Evolutionary conservation across 2,329 filamentous ascomycete species (phyloP).

Genomic region (Xylariales sp.): DNA sequence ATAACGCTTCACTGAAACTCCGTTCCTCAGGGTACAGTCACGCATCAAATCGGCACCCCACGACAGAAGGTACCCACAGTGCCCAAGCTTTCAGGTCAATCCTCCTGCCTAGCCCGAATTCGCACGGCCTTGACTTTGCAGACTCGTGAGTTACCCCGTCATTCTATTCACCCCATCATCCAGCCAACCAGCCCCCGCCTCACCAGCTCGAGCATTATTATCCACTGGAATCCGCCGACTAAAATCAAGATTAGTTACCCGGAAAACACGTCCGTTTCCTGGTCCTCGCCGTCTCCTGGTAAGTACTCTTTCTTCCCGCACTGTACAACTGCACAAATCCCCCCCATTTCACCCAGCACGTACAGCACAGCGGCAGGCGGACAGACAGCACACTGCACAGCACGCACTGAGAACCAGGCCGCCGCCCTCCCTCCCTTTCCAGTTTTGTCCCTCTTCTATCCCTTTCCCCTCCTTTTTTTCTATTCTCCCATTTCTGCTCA

Average conservation of each 20-base stretch:
- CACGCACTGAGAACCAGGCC: too few relatives aligned
- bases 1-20: too few relatives aligned
- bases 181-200: neutral
- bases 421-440: slow-evolving; percentile 19
- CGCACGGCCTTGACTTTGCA: neutral
- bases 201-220: neutral
- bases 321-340: neutral
- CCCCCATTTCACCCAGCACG: neutral
- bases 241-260: neutral
- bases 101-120: too few relatives aligned
- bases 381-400: slow-evolving; percentile 11
- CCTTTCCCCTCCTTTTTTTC: slow-evolving; percentile 27
- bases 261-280: neutral
- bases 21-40: too few relatives aligned
- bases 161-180: too few relatives aligned
- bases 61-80: neutral
- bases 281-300: neutral
- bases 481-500: slow-evolving; percentile 20
- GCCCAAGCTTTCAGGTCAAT: too few relatives aligned
- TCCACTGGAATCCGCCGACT: neutral
- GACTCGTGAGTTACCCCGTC: too few relatives aligned
- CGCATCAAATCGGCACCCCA: neutral
- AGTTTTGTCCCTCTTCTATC: slow-evolving; percentile 24
- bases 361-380: too few relatives aligned
- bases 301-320: neutral